Percentiles rank a stretch among this genome's conserved stretches.
These are phyloP conservation scores for Inga laurina DNA, from an alignment of 306 rosid genomes.

Conservation along the genomic window DNA sequence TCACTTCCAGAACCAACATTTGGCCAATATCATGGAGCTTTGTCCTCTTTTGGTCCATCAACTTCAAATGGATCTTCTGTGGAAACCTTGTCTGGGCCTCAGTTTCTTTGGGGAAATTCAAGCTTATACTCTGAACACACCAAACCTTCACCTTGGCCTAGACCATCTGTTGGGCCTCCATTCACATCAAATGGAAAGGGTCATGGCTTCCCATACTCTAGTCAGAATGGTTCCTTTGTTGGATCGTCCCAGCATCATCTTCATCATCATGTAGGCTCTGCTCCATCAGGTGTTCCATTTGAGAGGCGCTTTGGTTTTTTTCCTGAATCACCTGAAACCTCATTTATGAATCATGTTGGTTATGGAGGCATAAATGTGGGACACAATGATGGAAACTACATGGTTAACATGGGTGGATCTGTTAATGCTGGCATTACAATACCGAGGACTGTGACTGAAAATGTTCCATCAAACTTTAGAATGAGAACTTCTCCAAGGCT, in stretches of 20 bases:
- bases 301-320: slow-evolving; percentile 89
- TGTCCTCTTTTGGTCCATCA: slow-evolving; percentile 59
- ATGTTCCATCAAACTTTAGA: slow-evolving; percentile 75
- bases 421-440: slow-evolving; percentile 59
- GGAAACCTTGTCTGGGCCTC: slow-evolving; percentile 93
- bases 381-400: slow-evolving; percentile 69
- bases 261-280: slow-evolving; percentile 86
- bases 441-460: slow-evolving; percentile 71
- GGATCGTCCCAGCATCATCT: slow-evolving; percentile 62
- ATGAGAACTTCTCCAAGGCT: slow-evolving; percentile 84
- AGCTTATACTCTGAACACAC: slow-evolving; percentile 58
- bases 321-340: slow-evolving; percentile 85
- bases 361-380: slow-evolving; percentile 67
- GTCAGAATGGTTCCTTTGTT: slow-evolving; percentile 65
- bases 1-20: slow-evolving; percentile 80
- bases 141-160: slow-evolving; percentile 77
- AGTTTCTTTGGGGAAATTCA: slow-evolving; percentile 98
- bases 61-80: slow-evolving; percentile 70
- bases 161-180: slow-evolving; percentile 66
- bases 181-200: slow-evolving; percentile 75
- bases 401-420: slow-evolving; percentile 62
- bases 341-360: slow-evolving; percentile 67
- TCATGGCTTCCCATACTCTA: slow-evolving; percentile 65
- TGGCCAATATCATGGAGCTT: slow-evolving; percentile 63
- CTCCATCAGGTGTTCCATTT: slow-evolving; percentile 87